phyloP scores from a whole-genome alignment of 495 filamentous ascomycete species.

The Cercophora samala region DNA sequence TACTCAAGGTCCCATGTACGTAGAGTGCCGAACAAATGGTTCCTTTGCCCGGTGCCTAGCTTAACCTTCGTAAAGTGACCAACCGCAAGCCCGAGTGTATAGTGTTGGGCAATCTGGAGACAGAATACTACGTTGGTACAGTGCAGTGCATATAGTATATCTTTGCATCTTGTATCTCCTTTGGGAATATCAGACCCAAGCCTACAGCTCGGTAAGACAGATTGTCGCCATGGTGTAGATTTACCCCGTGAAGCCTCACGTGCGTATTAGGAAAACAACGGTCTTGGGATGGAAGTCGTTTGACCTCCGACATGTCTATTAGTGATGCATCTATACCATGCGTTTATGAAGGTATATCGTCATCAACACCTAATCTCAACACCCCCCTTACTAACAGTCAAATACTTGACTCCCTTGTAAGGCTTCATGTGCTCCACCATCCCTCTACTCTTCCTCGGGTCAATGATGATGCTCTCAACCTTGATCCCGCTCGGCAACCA shows the following conservation, averaged over 20 bases:
- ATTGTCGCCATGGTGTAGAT: background rate
- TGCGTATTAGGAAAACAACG: background rate
- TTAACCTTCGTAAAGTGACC: background rate
- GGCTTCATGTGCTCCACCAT: slow-evolving; percentile 85
- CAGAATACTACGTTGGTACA: background rate
- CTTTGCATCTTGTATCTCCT: background rate
- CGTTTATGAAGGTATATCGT: background rate
- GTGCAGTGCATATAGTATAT: background rate
- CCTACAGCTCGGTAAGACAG: background rate
- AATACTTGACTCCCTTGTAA: slow-evolving; percentile 97
- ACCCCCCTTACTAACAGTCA: slow-evolving; percentile 82
- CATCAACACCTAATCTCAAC: slow-evolving; percentile 70
- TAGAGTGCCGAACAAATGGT: background rate
- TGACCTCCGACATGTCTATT: background rate
- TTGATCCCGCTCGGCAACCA: slow-evolving; percentile 94
- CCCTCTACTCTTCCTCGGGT: slow-evolving; percentile 80
- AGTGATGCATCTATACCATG: background rate
- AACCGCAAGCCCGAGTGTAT: background rate
- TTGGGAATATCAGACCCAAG: background rate
- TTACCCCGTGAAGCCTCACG: background rate
- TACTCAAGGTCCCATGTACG: background rate
- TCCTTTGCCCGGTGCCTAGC: background rate
- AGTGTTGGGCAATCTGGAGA: background rate
- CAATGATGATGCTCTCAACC: slow-evolving; percentile 83
- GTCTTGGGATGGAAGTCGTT: background rate